Evolutionary conservation across 805 yeast species (phyloP), one percentile per base, ranked within the genome.

Genomic region (Yarrowia sp.): DNA sequence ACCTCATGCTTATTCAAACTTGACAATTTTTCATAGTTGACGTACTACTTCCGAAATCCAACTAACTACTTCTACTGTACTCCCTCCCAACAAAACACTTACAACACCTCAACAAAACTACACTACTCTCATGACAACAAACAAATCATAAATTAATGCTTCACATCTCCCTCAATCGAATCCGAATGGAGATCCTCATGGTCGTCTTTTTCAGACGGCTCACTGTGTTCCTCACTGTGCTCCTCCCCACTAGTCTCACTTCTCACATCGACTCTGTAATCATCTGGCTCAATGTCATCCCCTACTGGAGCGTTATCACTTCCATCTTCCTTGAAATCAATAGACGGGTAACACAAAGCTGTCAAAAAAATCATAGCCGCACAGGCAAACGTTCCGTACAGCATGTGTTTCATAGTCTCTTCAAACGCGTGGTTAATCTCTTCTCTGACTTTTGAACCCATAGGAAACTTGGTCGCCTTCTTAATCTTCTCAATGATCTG

Each of bases 361-460:
- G 38, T 10, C 9, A 41, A 26, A 3, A 56, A 41, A 11, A 59
- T 59, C 22, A 19, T 42, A n/a, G 65, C n/a, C 1, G 42, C 65
- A 11, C 65, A 59, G 14, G 52, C 65, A 45, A 59, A 59, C 7
- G 65, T 43, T 1, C 65, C 65, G n/a, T 16, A 16, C 3, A 59
- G 65, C 65, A 59, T 59, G 42, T 59, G 65, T 36, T 32, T 42
- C 65, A 59, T 59, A 2, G 52, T 59, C 42, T 59, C 52, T 2
- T 59, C 52, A 19, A 59, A 59, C 42, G 65, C 65, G 8, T 22
- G 15, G 52, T 43, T 45, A 19, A 59, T 59, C 8, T 59, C 65
- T 3, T 8, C 8, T 45, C 65, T 32, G 9, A 59, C 65, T 15
- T 43, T n/a, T 8, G 42, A n/a, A 14, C 65, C 65, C 42, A 59